Conservation (phyloP, 208 protist species). For the Crithidia bombi region DNA sequence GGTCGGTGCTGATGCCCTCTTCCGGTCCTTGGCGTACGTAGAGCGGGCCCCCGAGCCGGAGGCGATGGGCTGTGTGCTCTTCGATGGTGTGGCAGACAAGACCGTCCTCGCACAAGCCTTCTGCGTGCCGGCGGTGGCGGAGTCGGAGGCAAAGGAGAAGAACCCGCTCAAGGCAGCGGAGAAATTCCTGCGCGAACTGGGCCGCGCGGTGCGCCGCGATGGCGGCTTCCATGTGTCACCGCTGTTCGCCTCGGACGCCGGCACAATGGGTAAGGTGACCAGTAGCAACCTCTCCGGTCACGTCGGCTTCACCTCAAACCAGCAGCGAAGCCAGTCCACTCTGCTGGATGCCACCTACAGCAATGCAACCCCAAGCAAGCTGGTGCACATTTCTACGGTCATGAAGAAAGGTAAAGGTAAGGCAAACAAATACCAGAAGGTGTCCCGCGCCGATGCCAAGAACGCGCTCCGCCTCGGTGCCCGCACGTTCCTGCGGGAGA, state of each 20-base stretch:
- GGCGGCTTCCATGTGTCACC: constrained; percentile 87
- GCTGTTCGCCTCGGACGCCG: constrained; percentile 69
- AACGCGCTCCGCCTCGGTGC: constrained; percentile 80
- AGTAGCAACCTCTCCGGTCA: constrained; percentile 80
- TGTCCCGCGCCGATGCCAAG: constrained; percentile 52
- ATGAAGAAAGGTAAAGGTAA: constrained; percentile 39
- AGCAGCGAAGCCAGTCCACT: constrained; percentile 74
- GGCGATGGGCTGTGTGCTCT: constrained; percentile 71
- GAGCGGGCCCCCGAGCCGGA: constrained; percentile 76
- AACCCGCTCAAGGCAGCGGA: constrained; percentile 52
- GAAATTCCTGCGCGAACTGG: constrained; percentile 76
- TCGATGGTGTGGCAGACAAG: constrained; percentile 68
- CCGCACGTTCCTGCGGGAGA: constrained; percentile 83
- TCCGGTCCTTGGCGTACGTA: constrained; percentile 67
- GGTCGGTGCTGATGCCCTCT: constrained; percentile 72
- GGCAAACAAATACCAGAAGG: constrained; percentile 48
- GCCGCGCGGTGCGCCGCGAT: constrained; percentile 79
- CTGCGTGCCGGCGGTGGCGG: constrained; percentile 56
- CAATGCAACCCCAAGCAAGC: constrained; percentile 84
- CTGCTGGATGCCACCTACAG: constrained; percentile 84
- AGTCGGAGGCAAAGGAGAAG: constrained; percentile 24
- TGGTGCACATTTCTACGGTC: constrained; percentile 79
- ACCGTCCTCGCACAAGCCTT: constrained; percentile 73
- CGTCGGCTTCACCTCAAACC: constrained; percentile 76
- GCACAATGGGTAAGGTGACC: constrained; percentile 79